Evolutionary conservation across 176 grass and related monocot genomes (phyloP), one percentile per base, ranked within the genome.

Genomic region (Ampelocalamus luodianensis): DNA sequence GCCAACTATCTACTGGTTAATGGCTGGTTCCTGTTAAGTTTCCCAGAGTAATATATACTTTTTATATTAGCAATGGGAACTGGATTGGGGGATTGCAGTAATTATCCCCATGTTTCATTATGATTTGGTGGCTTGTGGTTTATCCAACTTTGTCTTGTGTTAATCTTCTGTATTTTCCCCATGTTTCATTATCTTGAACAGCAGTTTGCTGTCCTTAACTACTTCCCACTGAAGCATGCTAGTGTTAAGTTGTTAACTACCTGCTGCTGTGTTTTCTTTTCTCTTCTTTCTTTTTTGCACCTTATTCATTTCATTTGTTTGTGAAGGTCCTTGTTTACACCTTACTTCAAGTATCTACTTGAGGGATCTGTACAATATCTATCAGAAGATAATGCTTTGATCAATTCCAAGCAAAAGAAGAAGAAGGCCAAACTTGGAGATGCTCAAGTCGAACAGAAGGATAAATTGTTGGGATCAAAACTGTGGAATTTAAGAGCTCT

Each of bases 341-440:
- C 96, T 74, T 98, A 98, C 87, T 98, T 93, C 91, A 95, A 98
- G 78, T 92, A 93, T 83, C 89, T 98, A 79, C 78, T 98, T 3
- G 87, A 93, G 76, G 90, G 79, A 80, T 95, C 85, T 50, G 66
- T 98, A 63, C 89, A 72, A 64, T 92, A 83, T 88, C 88, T 98
- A 44, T 89, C 87, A 46, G 91, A 91, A 79, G 85, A 86, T 90
- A 65, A 51, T 63, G 58, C 75, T 78, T 82, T 83, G 77, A 48
- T 66, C 34, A 68, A 53, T 72, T 90, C 83, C 51, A 87, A 88
- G 74, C 85, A 75, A 87, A 98, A 93, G 85, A 94, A 97, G 88
- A 95, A 97, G 88, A 95, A 90, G 74, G 72, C 87, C 22, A 98
- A 98, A 85, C 74, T 85, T 72, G 88, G 43, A 46, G 81, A 86